phyloP scores from a whole-genome alignment of 768 basidiomycete genomes.

The Hysterangium stoloniferum region DNA sequence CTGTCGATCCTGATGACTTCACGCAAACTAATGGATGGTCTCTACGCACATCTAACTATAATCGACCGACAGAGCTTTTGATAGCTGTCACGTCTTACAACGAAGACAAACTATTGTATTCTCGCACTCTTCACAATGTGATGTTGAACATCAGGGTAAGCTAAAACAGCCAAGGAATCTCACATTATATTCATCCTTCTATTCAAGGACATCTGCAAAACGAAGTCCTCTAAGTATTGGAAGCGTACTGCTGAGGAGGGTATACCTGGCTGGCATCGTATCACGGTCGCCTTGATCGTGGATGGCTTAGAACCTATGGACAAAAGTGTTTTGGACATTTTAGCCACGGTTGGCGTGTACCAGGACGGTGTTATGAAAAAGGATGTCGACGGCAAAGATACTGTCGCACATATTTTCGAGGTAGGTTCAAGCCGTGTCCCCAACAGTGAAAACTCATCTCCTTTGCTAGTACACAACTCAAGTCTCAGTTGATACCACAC shows the following conservation, averaged over 20 bases:
- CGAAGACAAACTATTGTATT: conserved; percentile 87
- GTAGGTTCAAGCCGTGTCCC: conserved; percentile 28
- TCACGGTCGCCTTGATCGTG: conserved; percentile 82
- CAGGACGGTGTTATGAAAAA: conserved; percentile 97
- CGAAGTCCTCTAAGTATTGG: conserved; percentile 92
- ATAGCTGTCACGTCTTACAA: conserved; percentile 94
- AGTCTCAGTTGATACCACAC: conserved; percentile 84
- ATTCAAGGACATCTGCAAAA: conserved; percentile 76
- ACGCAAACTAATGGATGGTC: conserved; percentile 72
- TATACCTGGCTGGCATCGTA: conserved; percentile 82
- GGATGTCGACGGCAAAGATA: conserved; percentile 80
- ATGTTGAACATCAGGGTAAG: conserved; percentile 88
- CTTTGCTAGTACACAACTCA: conserved; percentile 83
- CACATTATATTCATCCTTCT: neutral
- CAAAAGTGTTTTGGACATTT: conserved; percentile 83
- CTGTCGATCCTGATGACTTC: conserved; percentile 88
- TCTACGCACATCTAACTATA: conserved; percentile 76
- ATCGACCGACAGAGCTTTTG: conserved; percentile 84
- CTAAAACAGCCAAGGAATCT: neutral
- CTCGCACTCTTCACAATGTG: conserved; percentile 87
- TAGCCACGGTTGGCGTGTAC: conserved; percentile 87
- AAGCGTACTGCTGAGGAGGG: conserved; percentile 75
- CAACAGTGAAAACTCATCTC: conserved; percentile 6
- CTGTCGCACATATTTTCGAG: conserved; percentile 93
- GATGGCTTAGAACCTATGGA: conserved; percentile 95